Percentiles rank a stretch among this genome's conserved stretches.
Evolutionary conservation across 257 asterid species (phyloP).

Genomic region (Fraxinus cuspidata): DNA sequence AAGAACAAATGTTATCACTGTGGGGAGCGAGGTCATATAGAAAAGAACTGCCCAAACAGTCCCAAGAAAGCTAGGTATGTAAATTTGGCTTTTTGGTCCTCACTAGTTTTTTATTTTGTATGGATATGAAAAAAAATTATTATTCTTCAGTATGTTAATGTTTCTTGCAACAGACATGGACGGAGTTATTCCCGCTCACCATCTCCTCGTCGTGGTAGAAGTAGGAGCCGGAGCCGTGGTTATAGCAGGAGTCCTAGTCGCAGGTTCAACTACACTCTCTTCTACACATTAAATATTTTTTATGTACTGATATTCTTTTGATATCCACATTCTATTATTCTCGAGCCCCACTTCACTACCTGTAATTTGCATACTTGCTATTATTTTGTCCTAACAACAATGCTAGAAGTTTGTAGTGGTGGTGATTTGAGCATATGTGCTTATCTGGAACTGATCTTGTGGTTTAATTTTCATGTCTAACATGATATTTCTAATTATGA

Average conservation of each 20-base stretch:
- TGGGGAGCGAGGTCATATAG: constrained; percentile 71
- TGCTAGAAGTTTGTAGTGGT: background rate
- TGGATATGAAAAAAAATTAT: background rate
- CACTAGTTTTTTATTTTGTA: background rate
- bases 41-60: constrained; percentile 54
- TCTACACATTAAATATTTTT: background rate
- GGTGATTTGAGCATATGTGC: background rate
- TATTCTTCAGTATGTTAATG: background rate
- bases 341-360: background rate
- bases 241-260: constrained; percentile 54
- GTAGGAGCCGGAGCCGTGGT: constrained; percentile 21
- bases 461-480: background rate
- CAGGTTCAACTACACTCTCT: constrained; percentile 33
- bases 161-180: constrained; percentile 34
- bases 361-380: background rate
- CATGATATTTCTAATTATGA: background rate
- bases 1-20: constrained; percentile 65
- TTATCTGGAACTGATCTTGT: background rate
- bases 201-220: constrained; percentile 55
- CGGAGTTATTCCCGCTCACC: constrained; percentile 60
- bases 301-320: background rate
- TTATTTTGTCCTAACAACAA: background rate
- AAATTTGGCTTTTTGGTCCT: no score
- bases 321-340: background rate
- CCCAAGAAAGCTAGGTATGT: constrained; percentile 48